phyloP scores from a whole-genome alignment of 768 basidiomycete species.

The Tephrocybe sp. region DNA sequence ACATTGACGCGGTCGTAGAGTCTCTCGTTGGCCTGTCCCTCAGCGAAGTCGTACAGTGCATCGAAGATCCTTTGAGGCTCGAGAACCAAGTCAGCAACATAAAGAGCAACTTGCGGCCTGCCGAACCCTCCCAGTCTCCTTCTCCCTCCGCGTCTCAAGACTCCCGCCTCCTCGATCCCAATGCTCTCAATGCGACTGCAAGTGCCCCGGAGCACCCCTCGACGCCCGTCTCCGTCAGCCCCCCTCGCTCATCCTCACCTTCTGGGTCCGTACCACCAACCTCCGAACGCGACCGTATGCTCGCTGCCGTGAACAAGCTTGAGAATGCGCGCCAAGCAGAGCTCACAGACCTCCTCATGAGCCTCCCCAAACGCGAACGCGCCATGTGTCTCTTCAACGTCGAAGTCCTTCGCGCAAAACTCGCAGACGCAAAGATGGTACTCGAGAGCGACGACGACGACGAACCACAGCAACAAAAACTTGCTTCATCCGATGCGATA shows the following conservation, averaged over 20 bases:
- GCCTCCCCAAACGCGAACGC: slow-evolving; percentile 82
- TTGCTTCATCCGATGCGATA: slow-evolving; percentile 12
- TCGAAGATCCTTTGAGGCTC: slow-evolving; percentile 68
- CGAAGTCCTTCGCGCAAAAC: slow-evolving; percentile 73
- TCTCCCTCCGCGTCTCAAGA: slow-evolving; percentile 63
- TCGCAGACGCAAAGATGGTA: slow-evolving; percentile 79
- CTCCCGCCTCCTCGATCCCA: slow-evolving; percentile 65
- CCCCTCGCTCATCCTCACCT: slow-evolving; percentile 82
- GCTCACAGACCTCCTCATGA: slow-evolving; percentile 79
- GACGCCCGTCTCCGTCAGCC: slow-evolving; percentile 76
- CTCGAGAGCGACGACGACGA: slow-evolving; percentile 69
- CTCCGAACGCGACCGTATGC: slow-evolving; percentile 76
- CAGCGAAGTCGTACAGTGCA: slow-evolving; percentile 71
- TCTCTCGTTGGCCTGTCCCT: slow-evolving; percentile 66
- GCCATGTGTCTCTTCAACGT: slow-evolving; percentile 89
- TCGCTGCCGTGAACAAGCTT: slow-evolving; percentile 60
- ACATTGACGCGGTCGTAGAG: slow-evolving; percentile 69
- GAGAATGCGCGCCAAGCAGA: slow-evolving; percentile 60
- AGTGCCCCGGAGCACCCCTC: slow-evolving; percentile 90
- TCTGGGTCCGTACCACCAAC: slow-evolving; percentile 55
- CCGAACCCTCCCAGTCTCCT: slow-evolving; percentile 50
- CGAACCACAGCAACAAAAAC: slow-evolving; percentile 30
- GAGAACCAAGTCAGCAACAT: slow-evolving; percentile 56
- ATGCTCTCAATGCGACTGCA: slow-evolving; percentile 66
- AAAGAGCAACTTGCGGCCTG: slow-evolving; percentile 31